Conservation (phyloP, 345 rosid species). For the Microthlaspi erraticum region DNA sequence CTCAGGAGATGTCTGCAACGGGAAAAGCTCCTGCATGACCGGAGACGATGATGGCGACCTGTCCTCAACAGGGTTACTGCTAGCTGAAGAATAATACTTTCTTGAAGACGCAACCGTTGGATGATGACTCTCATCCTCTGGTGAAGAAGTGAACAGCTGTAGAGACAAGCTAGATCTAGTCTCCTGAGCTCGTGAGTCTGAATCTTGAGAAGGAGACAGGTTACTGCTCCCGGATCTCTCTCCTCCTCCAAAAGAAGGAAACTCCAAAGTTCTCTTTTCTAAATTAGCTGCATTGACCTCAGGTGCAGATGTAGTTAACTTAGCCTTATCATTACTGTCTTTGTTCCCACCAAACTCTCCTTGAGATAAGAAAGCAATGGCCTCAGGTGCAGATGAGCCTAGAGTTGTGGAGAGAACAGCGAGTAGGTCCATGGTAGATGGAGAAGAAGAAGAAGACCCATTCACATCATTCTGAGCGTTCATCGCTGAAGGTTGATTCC, state of each 20-base stretch:
- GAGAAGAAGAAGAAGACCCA: constrained; percentile 48
- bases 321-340: constrained; percentile 57
- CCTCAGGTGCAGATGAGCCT: constrained; percentile 64
- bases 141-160: constrained; percentile 77
- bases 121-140: constrained; percentile 66
- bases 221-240: constrained; percentile 69
- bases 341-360: constrained; percentile 63
- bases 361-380: constrained; percentile 58
- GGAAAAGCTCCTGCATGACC: constrained; percentile 70
- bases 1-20: constrained; percentile 64
- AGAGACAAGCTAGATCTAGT: constrained; percentile 61
- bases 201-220: constrained; percentile 69
- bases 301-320: constrained; percentile 50
- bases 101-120: constrained; percentile 68
- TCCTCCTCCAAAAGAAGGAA: constrained; percentile 53
- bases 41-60: constrained; percentile 83
- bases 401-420: constrained; percentile 72
- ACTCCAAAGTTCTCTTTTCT: constrained; percentile 54
- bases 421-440: constrained; percentile 74
- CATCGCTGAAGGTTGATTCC: constrained; percentile 46
- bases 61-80: constrained; percentile 82
- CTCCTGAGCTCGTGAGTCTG: constrained; percentile 66
- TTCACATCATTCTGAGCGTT: constrained; percentile 50
- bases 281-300: constrained; percentile 40
- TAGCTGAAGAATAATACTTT: constrained; percentile 86